Evolutionary conservation across 2,329 filamentous ascomycete genomes (phyloP).

Genomic region (Penicillium sp.): DNA sequence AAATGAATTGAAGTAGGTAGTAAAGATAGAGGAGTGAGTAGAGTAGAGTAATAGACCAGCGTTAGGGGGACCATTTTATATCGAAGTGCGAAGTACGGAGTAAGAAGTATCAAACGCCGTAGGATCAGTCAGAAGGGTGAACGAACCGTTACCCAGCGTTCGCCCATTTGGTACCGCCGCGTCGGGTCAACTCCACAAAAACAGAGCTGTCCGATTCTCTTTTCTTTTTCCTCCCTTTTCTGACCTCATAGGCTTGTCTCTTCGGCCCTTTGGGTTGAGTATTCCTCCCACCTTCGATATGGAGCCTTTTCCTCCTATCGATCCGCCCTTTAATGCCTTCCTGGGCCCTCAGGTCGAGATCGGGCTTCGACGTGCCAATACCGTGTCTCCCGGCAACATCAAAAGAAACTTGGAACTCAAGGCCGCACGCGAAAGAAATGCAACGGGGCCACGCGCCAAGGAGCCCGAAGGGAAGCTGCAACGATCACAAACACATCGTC

Average conservation of each 20-base stretch:
- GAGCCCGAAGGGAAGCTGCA: conserved; percentile 52
- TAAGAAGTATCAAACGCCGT: too few species aligned
- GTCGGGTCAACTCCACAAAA: conserved; percentile 28
- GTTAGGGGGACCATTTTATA: too few species aligned
- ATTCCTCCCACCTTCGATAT: conserved; percentile 11
- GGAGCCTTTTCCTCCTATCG: conserved; percentile 20
- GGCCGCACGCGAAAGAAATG: conserved; percentile 34
- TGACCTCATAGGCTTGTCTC: conserved; percentile 9
- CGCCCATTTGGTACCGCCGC: conserved; percentile 16
- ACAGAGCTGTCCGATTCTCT: conserved; percentile 19
- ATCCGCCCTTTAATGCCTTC: conserved; percentile 19
- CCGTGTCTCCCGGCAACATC: conserved; percentile 37
- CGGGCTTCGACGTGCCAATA: conserved; percentile 40
- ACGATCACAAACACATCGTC: conserved; percentile 51
- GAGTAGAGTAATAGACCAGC: too few species aligned
- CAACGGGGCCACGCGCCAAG: conserved; percentile 45
- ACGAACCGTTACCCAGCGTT: conserved; percentile 6
- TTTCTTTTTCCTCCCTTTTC: conserved; percentile 8
- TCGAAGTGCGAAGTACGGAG: background rate
- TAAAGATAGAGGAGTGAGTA: background rate
- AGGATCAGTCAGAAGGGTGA: background rate
- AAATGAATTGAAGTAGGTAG: too few species aligned
- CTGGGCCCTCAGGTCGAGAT: conserved; percentile 19
- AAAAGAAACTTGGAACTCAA: conserved; percentile 32
- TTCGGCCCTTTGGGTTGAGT: background rate